Base-by-base conservation (phyloP, 1,139 yeast genomes). In the Geotrichum bryndzae region DNA sequence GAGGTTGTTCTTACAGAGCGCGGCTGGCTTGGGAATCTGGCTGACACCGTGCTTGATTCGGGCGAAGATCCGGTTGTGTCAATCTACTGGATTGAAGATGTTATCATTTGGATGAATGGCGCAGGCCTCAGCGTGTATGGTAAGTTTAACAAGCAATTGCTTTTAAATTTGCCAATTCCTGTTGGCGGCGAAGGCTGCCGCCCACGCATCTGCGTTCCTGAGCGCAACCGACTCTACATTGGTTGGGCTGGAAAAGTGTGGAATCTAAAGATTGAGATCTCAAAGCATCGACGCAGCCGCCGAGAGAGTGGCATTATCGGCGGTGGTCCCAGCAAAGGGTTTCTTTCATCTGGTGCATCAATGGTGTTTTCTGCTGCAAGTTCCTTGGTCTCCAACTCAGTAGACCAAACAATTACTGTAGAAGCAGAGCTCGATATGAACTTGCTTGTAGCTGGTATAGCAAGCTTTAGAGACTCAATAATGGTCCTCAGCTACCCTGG, bases 161-260 rank as follows among this genome's bases (percentile, higher is more conserved):
- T 90, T 6, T 72, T 80, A 35, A 80, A 77, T 18, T 79, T 88
- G n/a, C 79, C 81, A 1, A 79, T 84, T 54, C 92, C 96, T 0
- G 72, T 75, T 15, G 82, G 80, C 54, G 85, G 96, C 11, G 97
- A 90, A 67, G 73, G 91, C 53, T 90, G 87, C 69, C 86, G 95
- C 85, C 97, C 98, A 0, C 80, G 89, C 56, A 80, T 88, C 3
- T 83, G 83, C 61, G 80, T 83, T 60, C 85, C 88, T 0, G 96
- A 88, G 67, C 76, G 81, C 0, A 88, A 87, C 69, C 74, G 91
- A 60, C 77, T 91, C 7, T 75, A 89, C 2, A 80, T 94, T 52
- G 96, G 92, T 0, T 94, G 98, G 98, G 89, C 85, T 2, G 80
- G 84, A 65, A 82, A 84, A 65, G 78, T 94, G 0, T 91, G 96